These are phyloP conservation scores for Chamaenerion angustifolium DNA, from an alignment of 345 rosid genomes.

Conservation along the genomic window DNA sequence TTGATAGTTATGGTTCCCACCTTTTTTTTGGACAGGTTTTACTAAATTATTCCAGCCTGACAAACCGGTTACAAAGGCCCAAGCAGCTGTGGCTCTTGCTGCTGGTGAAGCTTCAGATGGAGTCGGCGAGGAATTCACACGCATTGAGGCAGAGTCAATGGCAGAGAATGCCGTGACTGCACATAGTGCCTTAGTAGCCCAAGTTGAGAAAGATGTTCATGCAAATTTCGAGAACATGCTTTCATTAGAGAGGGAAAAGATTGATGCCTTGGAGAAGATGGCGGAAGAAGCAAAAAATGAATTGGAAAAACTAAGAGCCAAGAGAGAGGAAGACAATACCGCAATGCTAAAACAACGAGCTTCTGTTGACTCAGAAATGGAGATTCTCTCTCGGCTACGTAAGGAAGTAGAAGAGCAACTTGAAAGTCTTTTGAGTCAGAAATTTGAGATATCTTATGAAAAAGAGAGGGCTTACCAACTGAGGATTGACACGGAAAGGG, in stretches of 20 bases:
- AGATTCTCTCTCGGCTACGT: slow-evolving; percentile 51
- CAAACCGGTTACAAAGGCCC: slow-evolving; percentile 94
- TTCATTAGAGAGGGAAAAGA: slow-evolving; percentile 48
- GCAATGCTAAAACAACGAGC: slow-evolving; percentile 54
- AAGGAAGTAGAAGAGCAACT: slow-evolving; percentile 67
- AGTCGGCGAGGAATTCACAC: slow-evolving; percentile 81
- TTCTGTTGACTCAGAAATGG: slow-evolving; percentile 71
- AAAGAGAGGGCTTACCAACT: slow-evolving; percentile 57
- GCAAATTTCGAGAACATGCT: slow-evolving; percentile 68
- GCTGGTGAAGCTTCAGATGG: slow-evolving; percentile 66
- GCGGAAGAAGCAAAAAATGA: slow-evolving; percentile 73
- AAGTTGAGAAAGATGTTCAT: slow-evolving; percentile 73
- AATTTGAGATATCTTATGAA: slow-evolving; percentile 66
- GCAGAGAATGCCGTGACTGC: slow-evolving; percentile 79
- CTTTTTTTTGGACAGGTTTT: slow-evolving; percentile 34
- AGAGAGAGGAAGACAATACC: slow-evolving; percentile 57
- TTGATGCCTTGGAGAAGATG: slow-evolving; percentile 58
- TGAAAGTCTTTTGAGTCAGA: slow-evolving; percentile 46
- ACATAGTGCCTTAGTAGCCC: slow-evolving; percentile 63
- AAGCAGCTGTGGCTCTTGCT: slow-evolving; percentile 85
- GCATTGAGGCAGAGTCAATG: slow-evolving; percentile 79
- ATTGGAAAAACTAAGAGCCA: slow-evolving; percentile 45
- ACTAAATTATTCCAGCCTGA: slow-evolving; percentile 81
- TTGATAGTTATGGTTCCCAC: slow-evolving; percentile 9
- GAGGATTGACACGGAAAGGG: slow-evolving; percentile 50